These are phyloP conservation scores for Chlorella sp. DNA, from an alignment of 139 green algal species.

Conservation along the genomic window DNA sequence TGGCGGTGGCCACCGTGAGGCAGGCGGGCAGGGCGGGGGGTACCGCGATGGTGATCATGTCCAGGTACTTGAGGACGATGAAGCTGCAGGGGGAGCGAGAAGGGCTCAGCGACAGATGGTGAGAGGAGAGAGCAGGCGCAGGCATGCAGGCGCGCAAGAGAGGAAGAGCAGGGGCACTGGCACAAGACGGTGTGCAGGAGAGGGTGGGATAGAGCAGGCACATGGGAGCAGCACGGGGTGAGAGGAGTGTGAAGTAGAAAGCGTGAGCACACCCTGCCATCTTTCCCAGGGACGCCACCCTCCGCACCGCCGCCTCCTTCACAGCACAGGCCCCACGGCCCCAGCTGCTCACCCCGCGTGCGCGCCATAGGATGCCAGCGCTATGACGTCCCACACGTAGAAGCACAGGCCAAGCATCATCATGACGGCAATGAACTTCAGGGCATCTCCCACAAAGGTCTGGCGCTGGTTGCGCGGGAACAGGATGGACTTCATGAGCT, in stretches of 20 bases:
- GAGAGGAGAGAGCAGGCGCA: not conserved
- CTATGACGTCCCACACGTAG: slow-evolving; percentile 70
- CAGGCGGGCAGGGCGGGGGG: slow-evolving; percentile 79
- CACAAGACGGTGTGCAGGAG: not conserved
- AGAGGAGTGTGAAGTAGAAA: too few species aligned
- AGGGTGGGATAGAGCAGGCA: too few species aligned
- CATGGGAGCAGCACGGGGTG: too few species aligned
- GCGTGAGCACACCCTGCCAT: too few species aligned
- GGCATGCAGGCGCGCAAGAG: not conserved
- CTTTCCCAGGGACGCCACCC: too few species aligned
- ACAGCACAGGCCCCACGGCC: too few species aligned
- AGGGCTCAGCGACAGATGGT: too few species aligned
- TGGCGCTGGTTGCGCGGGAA: slow-evolving; percentile 58
- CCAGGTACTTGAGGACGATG: slow-evolving; percentile 62
- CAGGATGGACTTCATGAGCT: slow-evolving; percentile 79
- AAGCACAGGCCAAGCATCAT: slow-evolving; percentile 56
- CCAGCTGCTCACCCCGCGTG: slow-evolving; percentile 5
- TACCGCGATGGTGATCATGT: slow-evolving; percentile 83
- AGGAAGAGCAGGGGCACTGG: not conserved
- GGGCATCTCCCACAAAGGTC: slow-evolving; percentile 65
- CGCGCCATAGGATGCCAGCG: slow-evolving; percentile 54
- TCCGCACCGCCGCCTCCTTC: too few species aligned
- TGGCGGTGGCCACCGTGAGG: slow-evolving; percentile 71
- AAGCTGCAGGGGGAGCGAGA: slow-evolving; percentile 12
- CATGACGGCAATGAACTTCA: slow-evolving; percentile 75